Base-by-base conservation (phyloP, 1,284 basidiomycete genomes). In the Ustilago vetiveriae region DNA sequence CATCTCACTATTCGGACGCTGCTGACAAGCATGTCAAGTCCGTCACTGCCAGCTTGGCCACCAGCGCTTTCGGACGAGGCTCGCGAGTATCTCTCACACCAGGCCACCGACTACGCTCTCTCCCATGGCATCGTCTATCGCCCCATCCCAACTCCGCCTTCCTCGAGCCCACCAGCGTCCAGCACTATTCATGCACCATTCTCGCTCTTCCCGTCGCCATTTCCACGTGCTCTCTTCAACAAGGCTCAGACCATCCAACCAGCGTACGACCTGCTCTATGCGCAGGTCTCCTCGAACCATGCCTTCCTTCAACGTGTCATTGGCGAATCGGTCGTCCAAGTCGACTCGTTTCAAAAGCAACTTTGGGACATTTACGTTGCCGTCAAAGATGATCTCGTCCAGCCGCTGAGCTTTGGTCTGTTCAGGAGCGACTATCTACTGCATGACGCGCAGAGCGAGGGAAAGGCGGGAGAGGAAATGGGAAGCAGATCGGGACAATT, bases 351-450 rank as follows among this genome's bases (percentile, higher is more conserved):
- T 78, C 91, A 92, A 36, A 88, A 89, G 0, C 85, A 88, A 71
- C 83, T 98, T 1, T 98, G 93, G 91, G 86, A 84, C 23, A 89
- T 91, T 2, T 98, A 92, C 91, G 90, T 89, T 79, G 78, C 82
- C 32, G 84, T 94, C 39, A 64, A 57, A 16, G 66, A 72, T 10
- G 58, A 73, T 10, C 54, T 66, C 5, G 51, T 70, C 5, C 78
- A 97, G 91, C 87, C 88, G 2, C 83, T 92, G 21, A 90, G 95
- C 65, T 86, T 98, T 10, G 94, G 94, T 11, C 84, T 98, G n/a
- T 97, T 97, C 83, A 86, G 96, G 45, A 95, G 92, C 14, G 95
- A 98, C 83, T 98, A 98, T 83, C 85, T 98, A 36, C 84, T 98
- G n/a, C 92, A 98, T 78, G 82, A 85, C 30, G 27, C 51, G 11